A percentile compares a stretch with the other conserved stretches of the same genome.
Evolutionary conservation across 2,329 filamentous ascomycete species (phyloP).

Genomic region (Dactylellina parvicollis): DNA sequence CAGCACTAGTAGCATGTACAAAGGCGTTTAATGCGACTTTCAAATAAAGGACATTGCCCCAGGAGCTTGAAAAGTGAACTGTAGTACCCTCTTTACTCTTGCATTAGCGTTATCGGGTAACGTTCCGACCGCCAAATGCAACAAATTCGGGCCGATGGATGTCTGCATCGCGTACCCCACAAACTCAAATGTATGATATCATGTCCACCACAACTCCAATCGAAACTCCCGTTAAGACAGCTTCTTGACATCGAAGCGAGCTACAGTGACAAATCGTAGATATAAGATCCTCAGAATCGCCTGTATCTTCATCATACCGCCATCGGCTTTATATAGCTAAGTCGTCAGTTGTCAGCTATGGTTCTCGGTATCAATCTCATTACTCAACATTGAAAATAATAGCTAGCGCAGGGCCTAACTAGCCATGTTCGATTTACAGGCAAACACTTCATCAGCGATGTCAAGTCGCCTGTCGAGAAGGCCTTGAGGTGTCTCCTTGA

Average conservation of each 20-base stretch:
- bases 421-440: too few species aligned
- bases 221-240: neutral
- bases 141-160: slow-evolving; percentile 22
- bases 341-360: slow-evolving; percentile 1
- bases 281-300: too few species aligned
- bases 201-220: slow-evolving; percentile 4
- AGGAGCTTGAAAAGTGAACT: neutral
- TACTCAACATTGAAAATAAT: neutral
- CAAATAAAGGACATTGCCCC: neutral
- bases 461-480: slow-evolving; percentile 40
- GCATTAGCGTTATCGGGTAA: neutral
- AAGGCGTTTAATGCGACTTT: slow-evolving; percentile 32
- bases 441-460: slow-evolving; percentile 46
- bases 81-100: neutral
- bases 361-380: slow-evolving; percentile 27
- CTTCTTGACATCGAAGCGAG: neutral
- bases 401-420: too few species aligned
- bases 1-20: slow-evolving; percentile 25
- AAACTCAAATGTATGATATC: slow-evolving; percentile 44
- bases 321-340: too few species aligned
- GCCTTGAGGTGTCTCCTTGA: slow-evolving; percentile 44
- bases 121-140: slow-evolving; percentile 10
- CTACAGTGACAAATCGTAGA: neutral
- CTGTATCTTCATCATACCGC: too few species aligned
- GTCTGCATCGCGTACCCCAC: slow-evolving; percentile 36